Base-by-base conservation (phyloP, 768 basidiomycete species). In the Brasilioporus rufonigricans region DNA sequence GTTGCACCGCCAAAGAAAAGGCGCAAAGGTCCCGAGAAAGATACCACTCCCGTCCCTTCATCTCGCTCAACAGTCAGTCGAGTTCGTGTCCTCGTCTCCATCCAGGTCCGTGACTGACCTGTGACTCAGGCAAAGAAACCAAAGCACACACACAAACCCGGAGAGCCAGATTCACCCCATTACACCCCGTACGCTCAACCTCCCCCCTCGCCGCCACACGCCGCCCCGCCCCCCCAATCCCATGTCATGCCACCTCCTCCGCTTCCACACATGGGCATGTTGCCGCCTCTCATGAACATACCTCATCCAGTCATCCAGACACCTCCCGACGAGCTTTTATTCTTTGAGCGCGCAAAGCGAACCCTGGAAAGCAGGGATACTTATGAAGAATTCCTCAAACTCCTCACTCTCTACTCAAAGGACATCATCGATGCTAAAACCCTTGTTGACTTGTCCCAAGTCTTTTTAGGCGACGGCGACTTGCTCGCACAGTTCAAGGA, bases 341-440 rank as follows among this genome's bases (percentile, higher is more conserved):
- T 98, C 79, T 98, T 98, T 66, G 97, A 98, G 66, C 85, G 91
- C 39, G 91, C 93, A 59, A 96, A 90, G 71, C 87, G 85, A 60
- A 76, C 84, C 0, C 72, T 93, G 9, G 91, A 91, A 66, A 82
- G 77, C 68, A 80, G 83, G 56, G 89, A 89, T 49, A 79, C 84
- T 35, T 93, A 91, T 63, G 93, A 97, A 63, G 96, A 98, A 61
- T 98, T 98, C 71, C 76, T 98, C 64, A 98, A 96, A 74, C 77
- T 98, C 26, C 80, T 98, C 48, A 89, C 85, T 67, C 78, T 98
- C 46, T 99, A 90, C 72, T 87, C 91, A 16, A 89, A 87, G 63
- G 94, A 97, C 55, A 86, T 98, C 62, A 89, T 99, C 63, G 92
- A 97, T 65, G 76, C 85, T 46, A 84, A 84, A 65, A 86, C 84